Conservation (phyloP, 202 grass and related monocot genomes). For the Musa balbisiana region DNA sequence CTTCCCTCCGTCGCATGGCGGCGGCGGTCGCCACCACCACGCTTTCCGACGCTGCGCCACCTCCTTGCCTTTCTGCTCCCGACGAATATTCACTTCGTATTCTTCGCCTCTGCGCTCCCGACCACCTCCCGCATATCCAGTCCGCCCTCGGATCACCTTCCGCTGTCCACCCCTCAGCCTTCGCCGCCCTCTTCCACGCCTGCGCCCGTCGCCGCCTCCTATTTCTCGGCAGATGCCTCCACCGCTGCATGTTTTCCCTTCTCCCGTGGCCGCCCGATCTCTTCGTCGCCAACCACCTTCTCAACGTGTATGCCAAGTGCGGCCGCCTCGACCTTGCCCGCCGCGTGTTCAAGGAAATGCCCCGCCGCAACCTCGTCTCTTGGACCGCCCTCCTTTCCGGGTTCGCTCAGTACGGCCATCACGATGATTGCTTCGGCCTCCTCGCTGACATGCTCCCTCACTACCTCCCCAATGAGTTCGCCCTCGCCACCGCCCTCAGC, state of each 20-base stretch:
- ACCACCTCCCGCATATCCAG: not conserved
- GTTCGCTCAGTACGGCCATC: slow-evolving; percentile 1
- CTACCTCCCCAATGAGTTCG: slow-evolving; percentile 20
- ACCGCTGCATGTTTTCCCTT: not conserved
- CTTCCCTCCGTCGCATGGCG: not conserved
- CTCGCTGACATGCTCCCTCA: slow-evolving; percentile 10
- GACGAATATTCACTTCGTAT: not conserved
- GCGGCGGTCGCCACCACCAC: not conserved
- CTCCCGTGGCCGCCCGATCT: not conserved
- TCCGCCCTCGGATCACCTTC: not conserved
- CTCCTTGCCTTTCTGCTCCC: not conserved
- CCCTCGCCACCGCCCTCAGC: slow-evolving; percentile 16
- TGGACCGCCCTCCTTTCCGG: slow-evolving; percentile 20
- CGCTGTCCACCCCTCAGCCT: not conserved
- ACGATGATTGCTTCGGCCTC: slow-evolving; percentile 13
- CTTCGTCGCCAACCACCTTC: slow-evolving; percentile 24
- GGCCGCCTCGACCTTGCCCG: slow-evolving; percentile 17
- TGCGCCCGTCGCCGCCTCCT: slow-evolving; percentile 14
- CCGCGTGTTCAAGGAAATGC: slow-evolving; percentile 12
- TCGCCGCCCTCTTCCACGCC: slow-evolving; percentile 17
- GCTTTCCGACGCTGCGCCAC: not conserved
- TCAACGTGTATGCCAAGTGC: slow-evolving; percentile 23
- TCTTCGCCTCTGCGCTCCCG: slow-evolving; percentile 1
- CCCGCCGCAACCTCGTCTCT: slow-evolving; percentile 17
- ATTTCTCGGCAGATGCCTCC: slow-evolving; percentile 8